Percentiles rank a stretch among this genome's conserved stretches.
These are phyloP conservation scores for Clavariopsis aquatica DNA, from an alignment of 495 filamentous ascomycete genomes.

Conservation along the genomic window DNA sequence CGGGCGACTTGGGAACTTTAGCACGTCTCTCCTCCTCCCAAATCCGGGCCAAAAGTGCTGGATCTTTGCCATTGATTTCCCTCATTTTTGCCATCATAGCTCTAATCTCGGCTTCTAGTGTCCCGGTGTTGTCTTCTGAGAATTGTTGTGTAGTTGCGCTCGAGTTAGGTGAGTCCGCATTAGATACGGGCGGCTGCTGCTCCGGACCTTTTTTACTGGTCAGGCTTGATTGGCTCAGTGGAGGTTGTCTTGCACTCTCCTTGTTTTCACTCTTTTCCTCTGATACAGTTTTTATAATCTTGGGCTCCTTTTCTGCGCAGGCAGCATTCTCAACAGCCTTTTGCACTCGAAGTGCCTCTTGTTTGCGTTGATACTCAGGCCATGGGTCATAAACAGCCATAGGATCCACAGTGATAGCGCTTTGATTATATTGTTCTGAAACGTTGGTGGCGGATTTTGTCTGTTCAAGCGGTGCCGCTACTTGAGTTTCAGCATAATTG, in stretches of 20 bases:
- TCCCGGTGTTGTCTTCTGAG: neutral
- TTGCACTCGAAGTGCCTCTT: conserved; percentile 18
- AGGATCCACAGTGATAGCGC: conserved; percentile 45
- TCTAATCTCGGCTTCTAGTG: conserved; percentile 38
- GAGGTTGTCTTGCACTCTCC: conserved; percentile 5
- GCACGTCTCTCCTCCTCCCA: conserved; percentile 46
- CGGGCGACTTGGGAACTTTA: conserved; percentile 30
- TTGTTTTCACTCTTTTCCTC: conserved; percentile 27
- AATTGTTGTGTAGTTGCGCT: neutral
- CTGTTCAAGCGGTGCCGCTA: conserved; percentile 14
- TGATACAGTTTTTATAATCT: conserved; percentile 17
- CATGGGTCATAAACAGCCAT: conserved; percentile 49
- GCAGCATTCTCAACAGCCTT: conserved; percentile 33
- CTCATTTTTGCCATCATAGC: conserved; percentile 48
- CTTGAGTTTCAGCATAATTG: conserved; percentile 25
- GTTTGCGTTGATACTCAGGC: conserved; percentile 43
- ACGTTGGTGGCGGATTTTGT: conserved; percentile 9
- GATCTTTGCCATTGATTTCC: conserved; percentile 46
- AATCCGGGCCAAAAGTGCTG: conserved; percentile 43
- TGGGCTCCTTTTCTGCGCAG: conserved; percentile 29
- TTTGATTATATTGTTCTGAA: conserved; percentile 26
- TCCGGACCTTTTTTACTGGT: conserved; percentile 12
- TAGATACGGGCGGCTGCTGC: neutral
- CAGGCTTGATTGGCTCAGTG: neutral
- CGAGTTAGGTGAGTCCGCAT: neutral